Evolutionary conservation across 352 stramenopile species (phyloP).

Genomic region (Poterioochromonas sp.): DNA sequence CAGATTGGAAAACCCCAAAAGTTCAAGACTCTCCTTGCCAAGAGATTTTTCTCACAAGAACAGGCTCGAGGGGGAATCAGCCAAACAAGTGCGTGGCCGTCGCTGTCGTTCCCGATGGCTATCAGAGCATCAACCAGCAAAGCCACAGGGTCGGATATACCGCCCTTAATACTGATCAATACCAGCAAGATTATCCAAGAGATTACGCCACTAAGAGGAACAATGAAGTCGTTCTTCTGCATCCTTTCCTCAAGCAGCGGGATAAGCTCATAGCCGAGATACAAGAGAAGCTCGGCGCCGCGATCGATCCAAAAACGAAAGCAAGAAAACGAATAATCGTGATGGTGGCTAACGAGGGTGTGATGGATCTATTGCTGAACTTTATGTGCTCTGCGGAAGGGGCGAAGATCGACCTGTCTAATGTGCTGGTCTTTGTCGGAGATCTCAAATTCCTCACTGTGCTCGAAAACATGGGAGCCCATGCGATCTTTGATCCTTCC

Average conservation of each 20-base stretch:
- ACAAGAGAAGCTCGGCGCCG: neutral
- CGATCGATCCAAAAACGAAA: neutral
- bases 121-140: neutral
- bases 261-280: neutral
- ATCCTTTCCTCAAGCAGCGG: neutral
- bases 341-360: constrained; percentile 39
- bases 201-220: neutral
- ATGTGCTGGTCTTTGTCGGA: constrained; percentile 35
- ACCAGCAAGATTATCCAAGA: constrained; percentile 17
- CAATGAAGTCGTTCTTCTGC: neutral
- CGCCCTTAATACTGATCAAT: constrained; percentile 28
- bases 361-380: constrained; percentile 38
- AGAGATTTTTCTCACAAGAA: constrained; percentile 24
- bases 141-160: constrained; percentile 1
- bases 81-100: constrained; percentile 31
- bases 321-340: constrained; percentile 13
- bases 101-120: neutral
- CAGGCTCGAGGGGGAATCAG: constrained; percentile 14
- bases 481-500: constrained; percentile 13
- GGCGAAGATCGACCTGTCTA: constrained; percentile 21
- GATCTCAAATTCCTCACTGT: neutral
- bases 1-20: constrained; percentile 1
- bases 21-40: neutral
- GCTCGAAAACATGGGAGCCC: constrained; percentile 29
- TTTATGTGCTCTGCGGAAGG: constrained; percentile 34